Percentiles rank a stretch among this genome's conserved stretches.
Conservation (phyloP, 345 rosid species). For the Hibiscus trionum region DNA sequence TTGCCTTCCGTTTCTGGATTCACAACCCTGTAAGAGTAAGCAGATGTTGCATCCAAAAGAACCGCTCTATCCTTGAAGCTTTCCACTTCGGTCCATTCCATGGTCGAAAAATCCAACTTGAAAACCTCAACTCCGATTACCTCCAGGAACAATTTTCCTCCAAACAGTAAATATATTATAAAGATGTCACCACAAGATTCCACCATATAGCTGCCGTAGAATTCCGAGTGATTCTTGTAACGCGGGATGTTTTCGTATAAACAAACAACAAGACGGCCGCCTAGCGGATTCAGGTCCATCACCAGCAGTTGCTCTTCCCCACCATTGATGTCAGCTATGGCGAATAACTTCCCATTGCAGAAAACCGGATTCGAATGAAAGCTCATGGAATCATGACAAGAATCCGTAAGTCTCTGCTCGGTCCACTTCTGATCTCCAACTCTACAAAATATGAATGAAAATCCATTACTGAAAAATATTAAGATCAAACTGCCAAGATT, state of each 20-base stretch:
- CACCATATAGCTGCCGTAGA: background rate
- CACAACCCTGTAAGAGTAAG: background rate
- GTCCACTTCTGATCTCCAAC: background rate
- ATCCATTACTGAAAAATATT: background rate
- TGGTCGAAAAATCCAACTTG: background rate
- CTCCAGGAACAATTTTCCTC: background rate
- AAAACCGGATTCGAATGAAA: background rate
- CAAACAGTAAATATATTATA: background rate
- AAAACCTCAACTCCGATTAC: background rate
- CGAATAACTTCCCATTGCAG: background rate
- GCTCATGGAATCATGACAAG: background rate
- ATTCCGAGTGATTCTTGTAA: background rate
- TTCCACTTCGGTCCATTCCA: background rate
- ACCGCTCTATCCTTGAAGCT: background rate
- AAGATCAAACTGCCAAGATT: background rate
- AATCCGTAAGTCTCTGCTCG: background rate
- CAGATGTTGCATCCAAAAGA: background rate
- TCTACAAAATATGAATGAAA: background rate
- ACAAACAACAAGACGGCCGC: background rate
- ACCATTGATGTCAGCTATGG: background rate
- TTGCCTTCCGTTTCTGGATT: background rate
- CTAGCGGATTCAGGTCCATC: background rate
- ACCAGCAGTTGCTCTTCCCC: background rate
- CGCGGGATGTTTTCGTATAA: background rate
- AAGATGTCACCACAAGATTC: background rate